These are phyloP conservation scores for Micractinium sp. DNA, from an alignment of 139 green algal species.

Conservation along the genomic window DNA sequence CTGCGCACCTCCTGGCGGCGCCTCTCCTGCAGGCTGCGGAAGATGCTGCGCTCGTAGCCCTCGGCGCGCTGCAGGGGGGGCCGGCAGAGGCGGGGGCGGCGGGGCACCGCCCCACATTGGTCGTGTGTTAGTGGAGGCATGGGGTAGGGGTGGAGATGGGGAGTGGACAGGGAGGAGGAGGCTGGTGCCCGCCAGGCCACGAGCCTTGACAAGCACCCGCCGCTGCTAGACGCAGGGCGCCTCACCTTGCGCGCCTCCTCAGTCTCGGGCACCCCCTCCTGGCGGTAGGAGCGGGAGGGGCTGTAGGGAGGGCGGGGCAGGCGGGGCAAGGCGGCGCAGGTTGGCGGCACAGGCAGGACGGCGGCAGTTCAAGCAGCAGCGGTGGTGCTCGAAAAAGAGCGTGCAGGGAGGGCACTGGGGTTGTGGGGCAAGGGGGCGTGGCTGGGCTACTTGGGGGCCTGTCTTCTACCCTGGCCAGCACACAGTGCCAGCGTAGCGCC, in stretches of 20 bases:
- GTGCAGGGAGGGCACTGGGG: no score
- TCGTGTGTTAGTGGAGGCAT: no score
- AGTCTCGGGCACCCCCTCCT: slow-evolving; percentile 26
- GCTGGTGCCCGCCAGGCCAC: no score
- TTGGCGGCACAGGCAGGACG: neutral
- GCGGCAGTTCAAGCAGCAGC: neutral
- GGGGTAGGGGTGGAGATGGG: no score
- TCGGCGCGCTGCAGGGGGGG: slow-evolving; percentile 6
- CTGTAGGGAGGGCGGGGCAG: neutral
- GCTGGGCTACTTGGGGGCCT: no score
- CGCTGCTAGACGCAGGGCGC: no score
- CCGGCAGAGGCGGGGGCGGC: neutral
- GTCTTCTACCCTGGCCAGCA: no score
- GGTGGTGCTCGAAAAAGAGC: no score
- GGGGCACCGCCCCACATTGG: no score
- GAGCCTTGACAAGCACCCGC: no score
- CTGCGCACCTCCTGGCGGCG: neutral
- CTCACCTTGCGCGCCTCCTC: neutral
- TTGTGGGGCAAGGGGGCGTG: neutral
- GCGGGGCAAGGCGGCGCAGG: neutral
- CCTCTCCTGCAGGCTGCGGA: neutral
- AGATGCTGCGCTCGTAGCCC: slow-evolving; percentile 2
- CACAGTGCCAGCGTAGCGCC: no score
- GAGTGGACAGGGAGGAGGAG: no score
- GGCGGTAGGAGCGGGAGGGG: neutral